Percentiles rank a stretch among this genome's conserved stretches.
phyloP scores from a whole-genome alignment of 2,329 filamentous ascomycete species.

The Cordyceps farinosa region DNA sequence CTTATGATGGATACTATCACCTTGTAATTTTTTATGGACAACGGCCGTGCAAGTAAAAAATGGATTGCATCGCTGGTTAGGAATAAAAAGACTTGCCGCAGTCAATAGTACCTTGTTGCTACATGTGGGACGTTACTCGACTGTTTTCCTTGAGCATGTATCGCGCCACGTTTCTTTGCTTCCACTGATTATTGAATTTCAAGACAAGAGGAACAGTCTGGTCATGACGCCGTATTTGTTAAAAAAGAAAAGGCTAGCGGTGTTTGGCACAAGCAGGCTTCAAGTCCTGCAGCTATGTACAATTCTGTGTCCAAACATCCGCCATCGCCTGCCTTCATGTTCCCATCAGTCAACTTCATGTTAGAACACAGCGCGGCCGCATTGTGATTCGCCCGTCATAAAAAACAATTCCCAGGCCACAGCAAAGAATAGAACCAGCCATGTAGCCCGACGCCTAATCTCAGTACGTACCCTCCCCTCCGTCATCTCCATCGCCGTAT shows the following conservation, averaged over 20 bases:
- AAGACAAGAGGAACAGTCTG: not conserved
- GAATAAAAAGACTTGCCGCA: not conserved
- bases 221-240: not conserved
- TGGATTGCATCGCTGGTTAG: not conserved
- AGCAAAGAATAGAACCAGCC: not conserved
- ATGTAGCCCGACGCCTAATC: not conserved
- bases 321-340: not conserved
- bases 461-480: slow-evolving; percentile 40
- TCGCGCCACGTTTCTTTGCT: not conserved
- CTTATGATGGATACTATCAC: not conserved
- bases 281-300: slow-evolving; percentile 9
- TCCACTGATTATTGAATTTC: not conserved
- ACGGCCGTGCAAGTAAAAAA: not conserved
- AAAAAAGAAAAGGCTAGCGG: not conserved
- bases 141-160: not conserved
- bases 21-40: not conserved
- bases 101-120: not conserved
- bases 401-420: not conserved
- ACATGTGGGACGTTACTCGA: not conserved
- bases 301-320: not conserved
- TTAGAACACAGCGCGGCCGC: not conserved
- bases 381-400: not conserved
- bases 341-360: not conserved
- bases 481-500: slow-evolving; percentile 49
- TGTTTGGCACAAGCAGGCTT: slow-evolving; percentile 2